Percentiles rank a stretch among this genome's conserved stretches.
These are phyloP conservation scores for Acmispon strigosus DNA, from an alignment of 306 rosid genomes.

Conservation along the genomic window DNA sequence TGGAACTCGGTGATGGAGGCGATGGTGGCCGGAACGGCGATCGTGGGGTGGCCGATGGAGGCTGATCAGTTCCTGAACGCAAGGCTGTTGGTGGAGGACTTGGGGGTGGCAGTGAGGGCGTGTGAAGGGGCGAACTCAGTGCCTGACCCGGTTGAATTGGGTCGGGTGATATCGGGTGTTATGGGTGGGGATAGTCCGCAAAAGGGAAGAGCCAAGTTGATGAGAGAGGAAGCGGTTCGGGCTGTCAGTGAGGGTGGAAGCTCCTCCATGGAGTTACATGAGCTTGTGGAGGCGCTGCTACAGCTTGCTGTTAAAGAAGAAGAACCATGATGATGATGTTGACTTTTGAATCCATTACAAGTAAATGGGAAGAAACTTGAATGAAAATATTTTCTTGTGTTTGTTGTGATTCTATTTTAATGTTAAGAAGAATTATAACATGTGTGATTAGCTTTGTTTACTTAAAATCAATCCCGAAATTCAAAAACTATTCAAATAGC, in stretches of 20 bases:
- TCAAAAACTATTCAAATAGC: too few species aligned
- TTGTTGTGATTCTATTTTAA: too few species aligned
- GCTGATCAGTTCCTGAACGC: conserved; percentile 66
- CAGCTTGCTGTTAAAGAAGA: conserved; percentile 4
- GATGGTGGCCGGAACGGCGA: neutral
- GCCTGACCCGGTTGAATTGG: conserved; percentile 45
- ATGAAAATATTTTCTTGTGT: too few species aligned
- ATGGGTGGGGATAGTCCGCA: conserved; percentile 18
- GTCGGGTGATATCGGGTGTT: conserved; percentile 1
- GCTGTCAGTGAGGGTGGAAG: conserved; percentile 35
- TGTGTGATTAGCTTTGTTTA: too few species aligned
- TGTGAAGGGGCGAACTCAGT: conserved; percentile 47
- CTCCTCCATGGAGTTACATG: conserved; percentile 34
- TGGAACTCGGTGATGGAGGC: too few species aligned
- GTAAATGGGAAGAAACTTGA: too few species aligned
- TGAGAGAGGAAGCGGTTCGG: conserved; percentile 29
- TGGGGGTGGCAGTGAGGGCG: conserved; percentile 35
- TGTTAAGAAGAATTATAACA: too few species aligned
- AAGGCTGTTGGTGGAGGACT: conserved; percentile 43
- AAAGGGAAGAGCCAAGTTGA: conserved; percentile 21
- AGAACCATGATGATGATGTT: too few species aligned
- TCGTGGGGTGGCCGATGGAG: conserved; percentile 83
- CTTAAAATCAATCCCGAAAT: too few species aligned
- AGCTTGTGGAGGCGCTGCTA: conserved; percentile 26
- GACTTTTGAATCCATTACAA: too few species aligned